A percentile compares a stretch with the other conserved stretches of the same genome.
These are phyloP conservation scores for Fusarium pseudonygamai DNA, from an alignment of 2,329 filamentous ascomycete genomes.

Conservation along the genomic window DNA sequence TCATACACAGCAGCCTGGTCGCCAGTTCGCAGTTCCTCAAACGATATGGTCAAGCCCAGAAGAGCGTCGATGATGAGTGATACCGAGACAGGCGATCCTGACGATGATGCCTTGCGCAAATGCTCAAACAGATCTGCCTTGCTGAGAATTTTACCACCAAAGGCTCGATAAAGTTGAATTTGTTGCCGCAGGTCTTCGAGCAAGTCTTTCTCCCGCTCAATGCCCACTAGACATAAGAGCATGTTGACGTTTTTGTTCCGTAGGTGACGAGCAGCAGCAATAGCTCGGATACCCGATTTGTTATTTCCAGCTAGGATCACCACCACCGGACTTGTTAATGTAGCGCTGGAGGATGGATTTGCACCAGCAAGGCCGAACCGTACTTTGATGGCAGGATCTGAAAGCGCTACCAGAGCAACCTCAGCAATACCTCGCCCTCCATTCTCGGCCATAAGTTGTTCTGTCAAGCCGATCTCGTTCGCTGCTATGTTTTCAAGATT, in stretches of 20 bases:
- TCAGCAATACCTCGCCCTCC: slow-evolving; percentile 89
- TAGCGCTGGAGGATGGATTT: slow-evolving; percentile 44
- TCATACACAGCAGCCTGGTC: slow-evolving; percentile 88
- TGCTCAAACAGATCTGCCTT: slow-evolving; percentile 71
- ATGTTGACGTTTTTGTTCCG: slow-evolving; percentile 84
- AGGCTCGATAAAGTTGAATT: slow-evolving; percentile 82
- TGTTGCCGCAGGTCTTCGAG: slow-evolving; percentile 84
- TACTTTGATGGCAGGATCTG: slow-evolving; percentile 67
- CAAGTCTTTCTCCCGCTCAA: slow-evolving; percentile 83
- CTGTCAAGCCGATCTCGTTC: slow-evolving; percentile 84
- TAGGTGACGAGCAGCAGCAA: slow-evolving; percentile 87
- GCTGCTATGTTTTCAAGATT: slow-evolving; percentile 92
- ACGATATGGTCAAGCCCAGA: slow-evolving; percentile 85
- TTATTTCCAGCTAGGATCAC: slow-evolving; percentile 96
- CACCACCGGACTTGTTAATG: slow-evolving; percentile 53
- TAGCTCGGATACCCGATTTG: slow-evolving; percentile 83
- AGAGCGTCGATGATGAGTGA: slow-evolving; percentile 90
- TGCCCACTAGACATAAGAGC: slow-evolving; percentile 83
- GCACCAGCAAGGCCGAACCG: slow-evolving; percentile 57
- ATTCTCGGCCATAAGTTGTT: slow-evolving; percentile 92
- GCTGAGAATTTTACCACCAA: slow-evolving; percentile 77
- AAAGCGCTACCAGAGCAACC: slow-evolving; percentile 76
- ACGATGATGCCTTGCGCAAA: slow-evolving; percentile 57
- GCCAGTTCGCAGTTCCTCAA: slow-evolving; percentile 85
- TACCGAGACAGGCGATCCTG: slow-evolving; percentile 62